A percentile compares a stretch with the other conserved stretches of the same genome.
Conservation (phyloP, 2,329 filamentous ascomycete species). For the Magnaporthiopsis poae region DNA sequence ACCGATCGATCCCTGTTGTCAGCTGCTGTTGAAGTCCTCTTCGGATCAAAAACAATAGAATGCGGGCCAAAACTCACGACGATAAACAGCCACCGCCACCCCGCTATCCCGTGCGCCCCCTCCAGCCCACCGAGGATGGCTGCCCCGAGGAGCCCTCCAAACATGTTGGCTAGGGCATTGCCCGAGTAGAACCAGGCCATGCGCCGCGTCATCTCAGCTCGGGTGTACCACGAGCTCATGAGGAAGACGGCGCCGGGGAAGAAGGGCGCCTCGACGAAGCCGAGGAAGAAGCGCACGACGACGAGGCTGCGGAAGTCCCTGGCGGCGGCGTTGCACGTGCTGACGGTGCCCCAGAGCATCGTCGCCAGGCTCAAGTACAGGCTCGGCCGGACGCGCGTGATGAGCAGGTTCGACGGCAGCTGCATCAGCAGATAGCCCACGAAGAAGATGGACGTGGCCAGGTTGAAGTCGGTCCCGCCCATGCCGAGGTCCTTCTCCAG, state of each 20-base stretch:
- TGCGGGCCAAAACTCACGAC: conserved; percentile 14
- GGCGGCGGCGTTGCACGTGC: conserved; percentile 36
- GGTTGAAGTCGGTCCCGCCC: conserved; percentile 46
- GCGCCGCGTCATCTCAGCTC: conserved; percentile 32
- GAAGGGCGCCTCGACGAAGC: conserved; percentile 40
- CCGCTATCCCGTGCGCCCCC: conserved; percentile 13
- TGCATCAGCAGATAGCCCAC: conserved; percentile 54
- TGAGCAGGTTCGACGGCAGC: conserved; percentile 46
- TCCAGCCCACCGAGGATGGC: conserved; percentile 35
- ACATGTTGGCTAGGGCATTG: conserved; percentile 38
- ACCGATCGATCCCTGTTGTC: not conserved
- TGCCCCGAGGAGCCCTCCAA: conserved; percentile 40
- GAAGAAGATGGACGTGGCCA: conserved; percentile 45
- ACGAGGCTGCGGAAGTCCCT: conserved; percentile 33
- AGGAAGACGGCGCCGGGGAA: conserved; percentile 39
- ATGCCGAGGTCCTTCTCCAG: conserved; percentile 44
- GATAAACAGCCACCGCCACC: conserved; percentile 21
- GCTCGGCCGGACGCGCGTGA: conserved; percentile 44
- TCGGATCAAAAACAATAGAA: no score
- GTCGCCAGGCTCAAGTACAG: conserved; percentile 41
- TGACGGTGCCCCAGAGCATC: conserved; percentile 30
- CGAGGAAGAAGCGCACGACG: conserved; percentile 37
- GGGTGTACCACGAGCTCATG: conserved; percentile 37
- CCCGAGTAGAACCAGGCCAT: conserved; percentile 39
- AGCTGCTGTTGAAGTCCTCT: not conserved